These are phyloP conservation scores for Xerocomus brunneocitrinus DNA, from an alignment of 768 basidiomycete genomes.

Conservation along the genomic window DNA sequence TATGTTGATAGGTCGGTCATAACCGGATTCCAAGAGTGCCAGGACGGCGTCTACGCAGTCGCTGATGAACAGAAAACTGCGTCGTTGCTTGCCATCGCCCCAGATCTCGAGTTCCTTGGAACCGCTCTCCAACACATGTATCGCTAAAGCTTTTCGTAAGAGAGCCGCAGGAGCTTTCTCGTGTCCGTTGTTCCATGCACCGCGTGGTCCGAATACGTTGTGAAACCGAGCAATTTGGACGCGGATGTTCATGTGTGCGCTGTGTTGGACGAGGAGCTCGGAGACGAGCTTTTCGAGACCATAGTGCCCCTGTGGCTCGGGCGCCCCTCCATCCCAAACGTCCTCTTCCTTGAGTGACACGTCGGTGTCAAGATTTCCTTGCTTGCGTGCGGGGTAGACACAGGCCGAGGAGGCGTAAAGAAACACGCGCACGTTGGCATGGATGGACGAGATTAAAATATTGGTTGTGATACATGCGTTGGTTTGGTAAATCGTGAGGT, in stretches of 20 bases:
- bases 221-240: constrained; percentile 53
- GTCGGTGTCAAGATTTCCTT: constrained; percentile 29
- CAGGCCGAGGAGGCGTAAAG: constrained; percentile 58
- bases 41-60: constrained; percentile 52
- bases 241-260: constrained; percentile 26
- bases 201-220: constrained; percentile 54
- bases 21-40: constrained; percentile 38
- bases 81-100: constrained; percentile 49
- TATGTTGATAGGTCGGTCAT: constrained; percentile 41
- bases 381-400: constrained; percentile 47
- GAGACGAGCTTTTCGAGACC: constrained; percentile 54
- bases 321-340: constrained; percentile 36
- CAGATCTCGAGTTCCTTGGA: constrained; percentile 45
- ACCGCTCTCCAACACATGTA: constrained; percentile 6
- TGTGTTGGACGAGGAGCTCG: constrained; percentile 41
- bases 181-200: constrained; percentile 48
- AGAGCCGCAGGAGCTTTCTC: constrained; percentile 59
- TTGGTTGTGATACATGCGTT: constrained; percentile 51
- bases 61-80: constrained; percentile 54
- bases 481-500: constrained; percentile 43
- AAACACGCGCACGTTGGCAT: constrained; percentile 39
- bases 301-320: constrained; percentile 51
- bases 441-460: constrained; percentile 37
- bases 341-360: constrained; percentile 46
- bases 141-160: constrained; percentile 47